phyloP scores from a whole-genome alignment of 2,329 filamentous ascomycete species.

The Exophiala bonariae region DNA sequence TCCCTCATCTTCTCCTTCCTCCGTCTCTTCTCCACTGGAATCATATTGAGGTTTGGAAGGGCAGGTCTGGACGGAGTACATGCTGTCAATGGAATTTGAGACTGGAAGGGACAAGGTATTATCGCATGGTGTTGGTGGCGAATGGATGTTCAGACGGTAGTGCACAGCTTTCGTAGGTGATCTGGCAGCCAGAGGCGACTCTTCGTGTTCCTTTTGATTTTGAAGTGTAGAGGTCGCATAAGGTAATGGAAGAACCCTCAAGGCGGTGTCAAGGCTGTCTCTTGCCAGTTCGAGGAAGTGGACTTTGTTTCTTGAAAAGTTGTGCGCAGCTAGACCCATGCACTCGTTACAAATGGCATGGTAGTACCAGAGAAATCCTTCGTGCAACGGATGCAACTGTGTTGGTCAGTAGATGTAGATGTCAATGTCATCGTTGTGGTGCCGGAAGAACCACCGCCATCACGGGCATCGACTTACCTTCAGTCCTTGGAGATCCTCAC shows the following conservation, averaged over 20 bases:
- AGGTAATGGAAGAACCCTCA: constrained; percentile 20
- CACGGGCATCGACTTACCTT: constrained; percentile 6
- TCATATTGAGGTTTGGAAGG: too few species aligned
- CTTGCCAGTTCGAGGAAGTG: constrained; percentile 22
- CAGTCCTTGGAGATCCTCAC: constrained; percentile 17
- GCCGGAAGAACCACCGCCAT: background rate
- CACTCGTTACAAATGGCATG: constrained; percentile 26
- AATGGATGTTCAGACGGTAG: too few species aligned
- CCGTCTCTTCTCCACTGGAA: too few species aligned
- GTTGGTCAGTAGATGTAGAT: background rate
- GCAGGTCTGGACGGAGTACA: too few species aligned
- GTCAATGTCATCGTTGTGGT: background rate
- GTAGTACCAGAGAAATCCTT: constrained; percentile 27
- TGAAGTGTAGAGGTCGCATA: constrained; percentile 15
- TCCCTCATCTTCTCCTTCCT: too few species aligned
- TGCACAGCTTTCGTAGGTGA: background rate
- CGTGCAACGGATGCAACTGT: constrained; percentile 25
- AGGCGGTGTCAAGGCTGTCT: constrained; percentile 21
- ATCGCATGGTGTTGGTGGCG: too few species aligned
- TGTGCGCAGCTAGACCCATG: constrained; percentile 26
- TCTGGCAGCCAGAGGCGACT: constrained; percentile 7
- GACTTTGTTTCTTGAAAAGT: constrained; percentile 25
- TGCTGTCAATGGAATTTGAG: too few species aligned
- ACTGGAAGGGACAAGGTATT: too few species aligned
- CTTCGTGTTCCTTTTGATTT: constrained; percentile 10